These are phyloP conservation scores for Taxillus chinensis DNA, from an alignment of 164 flowering plant species.

Conservation along the genomic window DNA sequence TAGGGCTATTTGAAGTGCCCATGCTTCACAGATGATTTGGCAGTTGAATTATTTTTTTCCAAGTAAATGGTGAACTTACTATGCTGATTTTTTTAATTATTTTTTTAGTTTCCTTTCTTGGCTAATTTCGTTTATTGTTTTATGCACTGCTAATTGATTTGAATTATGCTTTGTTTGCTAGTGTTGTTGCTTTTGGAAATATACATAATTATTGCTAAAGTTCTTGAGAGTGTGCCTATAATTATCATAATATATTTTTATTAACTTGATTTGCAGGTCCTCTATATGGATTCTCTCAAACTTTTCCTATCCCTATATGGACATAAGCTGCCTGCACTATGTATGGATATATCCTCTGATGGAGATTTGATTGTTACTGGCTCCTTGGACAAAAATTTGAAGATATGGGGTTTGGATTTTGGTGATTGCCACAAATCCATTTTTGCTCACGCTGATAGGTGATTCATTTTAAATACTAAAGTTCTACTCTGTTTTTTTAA, in stretches of 20 bases:
- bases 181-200: no score
- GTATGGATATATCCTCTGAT: slow-evolving; percentile 95
- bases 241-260: background rate
- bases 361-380: slow-evolving; percentile 84
- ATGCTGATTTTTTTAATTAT: no score
- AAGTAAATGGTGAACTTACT: no score
- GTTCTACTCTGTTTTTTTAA: background rate
- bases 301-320: slow-evolving; percentile 73
- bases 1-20: no score
- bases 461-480: slow-evolving; percentile 1
- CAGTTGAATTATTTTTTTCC: no score
- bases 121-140: no score
- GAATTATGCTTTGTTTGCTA: no score
- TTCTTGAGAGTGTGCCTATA: no score
- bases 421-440: slow-evolving; percentile 95
- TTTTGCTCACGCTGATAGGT: slow-evolving; percentile 96
- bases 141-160: no score
- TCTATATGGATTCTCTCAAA: slow-evolving; percentile 69
- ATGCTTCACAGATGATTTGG: no score
- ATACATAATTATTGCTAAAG: no score
- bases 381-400: slow-evolving; percentile 89
- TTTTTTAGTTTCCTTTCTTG: no score
- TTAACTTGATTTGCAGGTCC: slow-evolving; percentile 43
- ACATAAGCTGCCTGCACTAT: slow-evolving; percentile 79
- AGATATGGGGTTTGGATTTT: slow-evolving; percentile 98